Evolutionary conservation across 352 stramenopile species (phyloP), one percentile per base, ranked within the genome.

Genomic region (Salisapilia sapeloensis): DNA sequence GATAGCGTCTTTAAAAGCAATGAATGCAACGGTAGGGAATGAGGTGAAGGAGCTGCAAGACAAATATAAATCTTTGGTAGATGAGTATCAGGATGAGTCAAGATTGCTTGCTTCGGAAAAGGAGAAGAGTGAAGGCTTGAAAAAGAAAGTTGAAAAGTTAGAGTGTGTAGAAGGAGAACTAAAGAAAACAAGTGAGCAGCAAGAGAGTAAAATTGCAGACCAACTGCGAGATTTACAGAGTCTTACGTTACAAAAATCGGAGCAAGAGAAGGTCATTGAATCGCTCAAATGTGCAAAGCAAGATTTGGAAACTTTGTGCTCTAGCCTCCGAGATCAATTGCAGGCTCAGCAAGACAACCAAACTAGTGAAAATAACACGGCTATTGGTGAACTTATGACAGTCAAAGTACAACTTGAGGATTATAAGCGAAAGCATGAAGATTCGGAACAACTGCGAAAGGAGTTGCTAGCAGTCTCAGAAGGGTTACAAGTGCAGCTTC

Each of bases 381-480:
- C 81, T 10, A 67, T 59, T 13, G 66, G 65, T 27, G 74, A 85
- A 15, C 40, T 90, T 5, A 81, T 86, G 63, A 42, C 70, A 24
- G 51, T 66, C 1, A 81, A 69, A 26, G 67, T 90, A 0, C 74
- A 85, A 27, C 31, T 85, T 1, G 70, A 86, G 23, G 74, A 90
- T 21, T 46, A 64, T 12, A 75, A 71, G 14, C 57, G 74, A 8
- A 62, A 71, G 6, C 42, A 80, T 2, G 60, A 83, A 38, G 58
- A 50, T 4, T 76, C 70, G 3, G 70, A 83, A 18, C 49, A 80
- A 32, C 65, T 72, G 41, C 46, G 53, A 4, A 64, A 78, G 25
- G 70, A 86, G 17, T 64, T 77, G 39, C 54, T 82, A 22, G 35
- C 42, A 3, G 72, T 75, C 19, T 48, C 46, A 0, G 41, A 76